Base-by-base conservation (phyloP, 2,329 filamentous ascomycete species). In the Hymenotorrendiella dingleyae region DNA sequence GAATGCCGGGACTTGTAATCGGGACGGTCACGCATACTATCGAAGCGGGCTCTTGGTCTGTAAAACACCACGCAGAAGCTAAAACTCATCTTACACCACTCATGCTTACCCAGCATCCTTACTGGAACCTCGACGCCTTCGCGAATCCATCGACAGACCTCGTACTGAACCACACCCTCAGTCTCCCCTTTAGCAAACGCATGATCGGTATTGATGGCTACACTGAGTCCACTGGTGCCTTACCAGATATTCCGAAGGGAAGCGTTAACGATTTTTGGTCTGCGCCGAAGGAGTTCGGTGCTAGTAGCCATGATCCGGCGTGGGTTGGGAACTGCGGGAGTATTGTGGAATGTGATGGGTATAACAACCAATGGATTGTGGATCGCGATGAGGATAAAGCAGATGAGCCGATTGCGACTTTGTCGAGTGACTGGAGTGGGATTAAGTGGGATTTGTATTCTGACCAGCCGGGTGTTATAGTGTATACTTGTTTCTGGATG, bases 381-480 rank as follows among this genome's bases (percentile, higher is more conserved):
- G 70, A 73, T 6, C 35, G 48, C 10, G 27, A 26, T 20, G 60
- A 63, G 23, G 63, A 62, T 23, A 64, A 66, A 7, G 50, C 57
- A 16, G 57, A 63, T 19, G 66, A 64, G 22, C 64, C 63, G 3
- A 67, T 72, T 5, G 80, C 88, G 1, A 77, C 74, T 4, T 67
- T 94, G 21, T 78, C 78, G 1, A 86, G 83, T 33, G 71, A 74
- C 7, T 87, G 77, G 74, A 88, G 84, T 0, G 90, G 90, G 38
- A 94, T 95, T 61, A 78, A 80, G 59, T 62, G 95, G 46, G 85
- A 94, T 48, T 71, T 95, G 53, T 86, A 74, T 63, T 80, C 81
- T 6, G 86, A 94, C 67, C 89, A 94, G 67, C 78, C 84, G n/a
- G 88, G 86, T 6, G 80, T 93, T 65, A 89, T 95, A 67, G 74